Evolutionary conservation across 2,329 filamentous ascomycete species (phyloP), one percentile per base, ranked within the genome.

Genomic region (Hypoxylon sp.): DNA sequence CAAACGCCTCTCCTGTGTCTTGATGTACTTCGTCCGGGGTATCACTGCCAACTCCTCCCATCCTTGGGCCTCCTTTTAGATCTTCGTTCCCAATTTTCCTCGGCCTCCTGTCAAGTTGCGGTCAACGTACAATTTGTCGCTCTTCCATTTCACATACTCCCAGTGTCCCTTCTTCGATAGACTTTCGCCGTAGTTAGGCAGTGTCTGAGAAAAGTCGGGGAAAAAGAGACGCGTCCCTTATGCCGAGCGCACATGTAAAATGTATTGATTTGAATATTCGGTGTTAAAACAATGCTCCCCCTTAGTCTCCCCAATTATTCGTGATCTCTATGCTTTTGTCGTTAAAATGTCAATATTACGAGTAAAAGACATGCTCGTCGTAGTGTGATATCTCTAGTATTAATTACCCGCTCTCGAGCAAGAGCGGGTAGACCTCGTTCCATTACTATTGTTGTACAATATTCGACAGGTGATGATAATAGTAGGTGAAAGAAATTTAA

Each of bases 391-490:
- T 61, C 60, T 65, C 61, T 64, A 65, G 43, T 56, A 61, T 61
- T 61, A 62, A 59, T 51, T 51, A 45, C 36, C 59, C 40, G 53
- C 57, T 45, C 51, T 44, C 43, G 31, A 55, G 38, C 51, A 32
- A 31, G 41, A 43, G 51, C 51, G 61, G 38, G 40, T 51, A 49
- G 51, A 53, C 42, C 40, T 44, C 31, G 45, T 29, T 48, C 59
- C 57, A 61, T 56, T 59, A 57, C 46, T 54, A 48, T 55, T 66
- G 63, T 65, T 65, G 58, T 63, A 67, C 62, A 64, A 46, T 51
- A 46, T 44, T 51, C 35, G 45, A 45, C 42, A 35, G 56, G 38
- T 53, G 42, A 40, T 53, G 54, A 45, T 42, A 41, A 36, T 57
- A 47, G 51, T n/a, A n/a, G n/a, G n/a, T n/a, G n/a, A 46, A 46